Base-by-base conservation (phyloP, 805 yeast genomes). In the Sungouiella thailandica region DNA sequence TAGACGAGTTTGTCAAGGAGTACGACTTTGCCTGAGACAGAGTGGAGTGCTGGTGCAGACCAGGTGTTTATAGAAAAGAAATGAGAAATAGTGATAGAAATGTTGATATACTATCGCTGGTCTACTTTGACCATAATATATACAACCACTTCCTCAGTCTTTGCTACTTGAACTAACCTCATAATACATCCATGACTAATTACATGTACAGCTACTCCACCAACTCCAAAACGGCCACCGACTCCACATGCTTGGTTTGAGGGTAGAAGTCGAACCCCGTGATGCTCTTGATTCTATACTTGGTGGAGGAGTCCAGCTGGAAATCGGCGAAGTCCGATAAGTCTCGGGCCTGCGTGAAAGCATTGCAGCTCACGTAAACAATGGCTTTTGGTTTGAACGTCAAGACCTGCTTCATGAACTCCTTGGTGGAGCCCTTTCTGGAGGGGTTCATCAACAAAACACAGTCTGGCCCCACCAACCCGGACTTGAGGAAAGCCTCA, bases 231-330 rank as follows among this genome's bases (percentile, higher is more conserved):
- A 75, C 58, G 1, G 78, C 78, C 19, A 75, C 70, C 24, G 76
- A 60, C 52, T 74, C 80, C 22, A 74, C 78, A 43, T 74, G 80
- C 41, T 72, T 74, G 1, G 80, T 74, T 43, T 74, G 80, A 2
- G 80, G 80, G 48, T 68, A 68, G 45, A 68, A 68, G 45, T 68
- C 74, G 45, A 66, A 67, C 5, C 73, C 73, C 7, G 46, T 47
- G 4, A 68, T 44, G 7, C 45, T 41, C 19, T 37, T 34, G 5
- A 54, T 39, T 10, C 22, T 37, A 34, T 54, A 55, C 8, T 41
- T 34, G 10, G 32, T 30, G 1, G 32, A 32, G 9, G 31, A 32
- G 7, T 34, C 31, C 23, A 32, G 27, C 35, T 53, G 60, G 19
- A 60, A 40, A 7, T 46, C 36, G 29, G 49, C 38, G 24, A 68